Percentiles rank a stretch among this genome's conserved stretches.
phyloP scores from a whole-genome alignment of 345 rosid genomes.

The Ricinus communis region DNA sequence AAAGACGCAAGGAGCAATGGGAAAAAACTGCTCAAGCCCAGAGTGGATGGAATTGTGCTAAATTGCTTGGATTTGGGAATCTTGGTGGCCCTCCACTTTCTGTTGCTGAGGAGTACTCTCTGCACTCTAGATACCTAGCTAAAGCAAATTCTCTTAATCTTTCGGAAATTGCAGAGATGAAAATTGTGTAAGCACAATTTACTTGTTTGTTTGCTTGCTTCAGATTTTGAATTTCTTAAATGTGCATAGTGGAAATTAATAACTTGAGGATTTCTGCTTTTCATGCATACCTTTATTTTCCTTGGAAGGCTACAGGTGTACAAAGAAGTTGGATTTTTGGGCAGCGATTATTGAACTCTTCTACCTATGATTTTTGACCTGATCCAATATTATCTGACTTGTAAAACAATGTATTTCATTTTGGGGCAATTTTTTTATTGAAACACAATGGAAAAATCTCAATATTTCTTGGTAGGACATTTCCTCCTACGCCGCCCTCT shows the following conservation, averaged over 20 bases:
- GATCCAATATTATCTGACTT: no score
- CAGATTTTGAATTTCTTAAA: neutral
- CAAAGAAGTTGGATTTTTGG: neutral
- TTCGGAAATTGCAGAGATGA: slow-evolving; percentile 97
- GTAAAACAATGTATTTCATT: no score
- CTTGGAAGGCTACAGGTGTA: neutral
- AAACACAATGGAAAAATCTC: no score
- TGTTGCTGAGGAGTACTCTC: slow-evolving; percentile 90
- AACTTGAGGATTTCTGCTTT: neutral
- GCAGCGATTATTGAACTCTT: neutral
- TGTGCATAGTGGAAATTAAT: neutral
- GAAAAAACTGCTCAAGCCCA: slow-evolving; percentile 85
- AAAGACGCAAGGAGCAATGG: slow-evolving; percentile 93
- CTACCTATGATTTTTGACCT: neutral
- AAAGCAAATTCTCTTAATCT: slow-evolving; percentile 91
- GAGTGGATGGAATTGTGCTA: slow-evolving; percentile 81
- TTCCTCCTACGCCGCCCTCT: no score
- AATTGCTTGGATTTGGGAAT: slow-evolving; percentile 89
- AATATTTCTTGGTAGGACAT: no score
- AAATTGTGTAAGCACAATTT: slow-evolving; percentile 71
- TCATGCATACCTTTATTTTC: slow-evolving; percentile 8
- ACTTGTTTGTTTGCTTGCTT: slow-evolving; percentile 8
- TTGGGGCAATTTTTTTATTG: no score
- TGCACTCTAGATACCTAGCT: slow-evolving; percentile 94
- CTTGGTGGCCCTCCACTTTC: slow-evolving; percentile 79